phyloP scores from a whole-genome alignment of 108 stramenopile species.

The Mayamaea pseudoterrestris region DNA sequence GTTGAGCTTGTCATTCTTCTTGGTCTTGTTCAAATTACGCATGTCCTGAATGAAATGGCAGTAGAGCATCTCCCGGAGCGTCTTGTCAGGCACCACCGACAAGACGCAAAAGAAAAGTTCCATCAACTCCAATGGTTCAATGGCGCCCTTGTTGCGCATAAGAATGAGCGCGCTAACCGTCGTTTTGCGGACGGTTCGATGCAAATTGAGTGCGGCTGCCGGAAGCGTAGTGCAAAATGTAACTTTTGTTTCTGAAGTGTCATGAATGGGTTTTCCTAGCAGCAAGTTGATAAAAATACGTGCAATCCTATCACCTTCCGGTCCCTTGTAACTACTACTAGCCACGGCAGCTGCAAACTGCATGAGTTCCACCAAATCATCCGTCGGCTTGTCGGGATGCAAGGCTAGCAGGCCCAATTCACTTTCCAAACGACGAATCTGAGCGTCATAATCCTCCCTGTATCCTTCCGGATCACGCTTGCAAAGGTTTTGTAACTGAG shows the following conservation, averaged over 20 bases:
- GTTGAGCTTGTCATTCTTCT: constrained; percentile 75
- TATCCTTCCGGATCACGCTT: constrained; percentile 92
- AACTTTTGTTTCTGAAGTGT: constrained; percentile 1
- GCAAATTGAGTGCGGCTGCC: constrained; percentile 51
- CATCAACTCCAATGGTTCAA: constrained; percentile 72
- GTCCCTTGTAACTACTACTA: constrained; percentile 59
- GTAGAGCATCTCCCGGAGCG: constrained; percentile 71
- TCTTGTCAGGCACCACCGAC: constrained; percentile 79
- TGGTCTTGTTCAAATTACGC: constrained; percentile 81
- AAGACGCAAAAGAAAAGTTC: constrained; percentile 89
- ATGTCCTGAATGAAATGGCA: constrained; percentile 88
- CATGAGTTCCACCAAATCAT: constrained; percentile 69
- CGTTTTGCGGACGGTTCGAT: constrained; percentile 76
- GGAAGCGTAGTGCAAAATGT: constrained; percentile 32
- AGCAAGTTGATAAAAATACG: constrained; percentile 66
- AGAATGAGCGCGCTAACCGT: constrained; percentile 85
- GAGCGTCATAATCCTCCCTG: constrained; percentile 89
- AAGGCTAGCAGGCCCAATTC: constrained; percentile 58
- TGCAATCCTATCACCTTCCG: constrained; percentile 68
- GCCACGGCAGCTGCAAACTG: constrained; percentile 84
- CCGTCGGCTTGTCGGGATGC: constrained; percentile 61
- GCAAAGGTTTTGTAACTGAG: constrained; percentile 92
- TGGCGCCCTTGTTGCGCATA: constrained; percentile 79
- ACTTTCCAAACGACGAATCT: constrained; percentile 63
- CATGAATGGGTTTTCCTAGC: constrained; percentile 28